Base-by-base conservation (phyloP, 2,329 filamentous ascomycete genomes). In the Pseudohalonectria lignicola region DNA sequence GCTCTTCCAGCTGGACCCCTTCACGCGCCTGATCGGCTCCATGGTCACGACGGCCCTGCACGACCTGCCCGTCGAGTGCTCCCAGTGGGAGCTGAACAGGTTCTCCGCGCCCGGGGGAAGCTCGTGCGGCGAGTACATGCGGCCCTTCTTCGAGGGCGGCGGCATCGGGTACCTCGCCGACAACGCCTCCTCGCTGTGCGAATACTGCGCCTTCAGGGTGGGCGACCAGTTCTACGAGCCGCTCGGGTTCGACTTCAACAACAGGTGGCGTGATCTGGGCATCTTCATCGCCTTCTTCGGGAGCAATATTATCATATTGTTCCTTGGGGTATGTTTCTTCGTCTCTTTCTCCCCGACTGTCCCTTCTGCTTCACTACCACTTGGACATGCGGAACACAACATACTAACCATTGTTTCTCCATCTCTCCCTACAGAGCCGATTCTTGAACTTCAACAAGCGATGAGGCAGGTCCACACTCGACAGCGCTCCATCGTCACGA, bases 1-100 rank as follows among this genome's bases (percentile, higher is more conserved):
- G 85, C 67, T 92, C 7, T 88, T 88, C 63, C 67, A 90, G 56
- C 75, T 93, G 13, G 79, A 87, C 52, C 86, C 86, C 3, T 86
- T 92, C 58, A 93, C 84, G 0, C 76, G 84, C 6, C 74, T 93
- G 21, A 85, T 93, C 49, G 69, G 80, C 35, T 84, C 84, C 40
- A 86, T 87, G 67, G 75, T 88, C 13, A 79, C 82, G 3, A 88
- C 84, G 0, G 84, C 84, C 44, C 69, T 92, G 5, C 79, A 88
- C 49, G 72, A 65, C 2, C 65, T 74, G 6, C 52, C 63, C 0
- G 84, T 93, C 1, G 51, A 56, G 4, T 93, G 86, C 58, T 62
- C 53, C 2, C 28, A 63, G 1, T 25, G 41, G 3, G 86, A 93
- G 56, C 66, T 81, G 43, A 86, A 82, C 51, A 51, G 47, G 1